Percentiles rank a stretch among this genome's conserved stretches.
Evolutionary conservation across 2,329 filamentous ascomycete genomes (phyloP).

Genomic region (Aureobasidium sp.): DNA sequence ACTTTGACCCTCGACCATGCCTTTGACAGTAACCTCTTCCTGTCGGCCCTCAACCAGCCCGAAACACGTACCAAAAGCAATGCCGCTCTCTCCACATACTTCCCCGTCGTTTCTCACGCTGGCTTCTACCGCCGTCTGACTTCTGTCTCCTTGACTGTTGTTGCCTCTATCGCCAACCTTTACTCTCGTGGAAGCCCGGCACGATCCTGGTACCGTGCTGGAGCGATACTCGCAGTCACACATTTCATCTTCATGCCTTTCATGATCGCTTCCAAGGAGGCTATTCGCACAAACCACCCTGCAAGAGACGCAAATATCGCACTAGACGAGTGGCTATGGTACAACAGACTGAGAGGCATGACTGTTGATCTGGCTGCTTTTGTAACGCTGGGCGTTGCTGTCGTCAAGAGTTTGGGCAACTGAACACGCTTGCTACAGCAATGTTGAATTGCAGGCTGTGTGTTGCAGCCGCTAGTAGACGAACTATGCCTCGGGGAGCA

Average conservation of each 20-base stretch:
- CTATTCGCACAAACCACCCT: constrained; percentile 1
- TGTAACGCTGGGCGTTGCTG: not conserved
- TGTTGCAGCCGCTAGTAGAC: not conserved
- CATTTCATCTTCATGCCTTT: constrained; percentile 11
- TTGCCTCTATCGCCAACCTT: constrained; percentile 3
- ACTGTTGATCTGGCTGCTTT: constrained; percentile 10
- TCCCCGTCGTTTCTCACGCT: not conserved
- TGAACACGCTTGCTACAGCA: not conserved
- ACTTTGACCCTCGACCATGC: constrained; percentile 5
- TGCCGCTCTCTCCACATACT: constrained; percentile 6
- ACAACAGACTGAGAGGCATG: constrained; percentile 1
- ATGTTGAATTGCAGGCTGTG: not conserved
- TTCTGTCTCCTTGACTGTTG: not conserved
- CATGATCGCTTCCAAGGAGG: not conserved
- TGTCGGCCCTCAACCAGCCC: constrained; percentile 2
- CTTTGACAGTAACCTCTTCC: constrained; percentile 5
- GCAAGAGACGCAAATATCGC: constrained; percentile 4
- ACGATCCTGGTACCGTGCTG: not conserved
- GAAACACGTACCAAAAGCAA: not conserved
- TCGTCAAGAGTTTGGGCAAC: constrained; percentile 2
- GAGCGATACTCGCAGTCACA: not conserved
- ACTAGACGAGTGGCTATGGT: constrained; percentile 8
- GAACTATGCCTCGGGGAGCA: not conserved
- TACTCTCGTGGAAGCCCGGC: not conserved
- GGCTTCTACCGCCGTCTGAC: not conserved